A percentile compares a stretch with the other conserved stretches of the same genome.
These are phyloP conservation scores for Zancudomyces culisetae DNA, from an alignment of 371 early-diverging fungal species.

Conservation along the genomic window DNA sequence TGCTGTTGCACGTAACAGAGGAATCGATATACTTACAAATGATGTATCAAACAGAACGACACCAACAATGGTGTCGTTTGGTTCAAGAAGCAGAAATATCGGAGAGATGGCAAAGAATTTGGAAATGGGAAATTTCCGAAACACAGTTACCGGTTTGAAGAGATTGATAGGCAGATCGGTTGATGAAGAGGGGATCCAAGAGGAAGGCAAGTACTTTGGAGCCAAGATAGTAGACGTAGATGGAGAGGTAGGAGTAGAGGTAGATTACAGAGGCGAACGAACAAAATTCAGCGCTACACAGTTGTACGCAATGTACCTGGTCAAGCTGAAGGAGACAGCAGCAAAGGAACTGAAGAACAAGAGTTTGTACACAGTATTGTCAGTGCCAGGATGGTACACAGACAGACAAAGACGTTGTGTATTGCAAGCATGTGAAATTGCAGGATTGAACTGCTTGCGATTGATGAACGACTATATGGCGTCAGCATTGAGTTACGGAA, in stretches of 20 bases:
- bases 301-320: conserved; percentile 82
- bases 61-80: conserved; percentile 88
- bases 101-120: conserved; percentile 91
- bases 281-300: conserved; percentile 70
- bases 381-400: conserved; percentile 87
- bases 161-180: conserved; percentile 88
- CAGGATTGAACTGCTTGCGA: conserved; percentile 81
- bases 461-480: conserved; percentile 88
- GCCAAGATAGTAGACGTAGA: conserved; percentile 57
- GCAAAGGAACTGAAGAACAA: conserved; percentile 60
- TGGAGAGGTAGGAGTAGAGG: conserved; percentile 69
- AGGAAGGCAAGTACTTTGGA: conserved; percentile 62
- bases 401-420: conserved; percentile 83
- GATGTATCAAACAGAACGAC: conserved; percentile 93
- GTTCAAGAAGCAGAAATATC: conserved; percentile 80
- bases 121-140: conserved; percentile 88
- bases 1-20: conserved; percentile 93
- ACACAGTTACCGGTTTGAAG: conserved; percentile 86
- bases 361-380: conserved; percentile 84
- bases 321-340: conserved; percentile 79
- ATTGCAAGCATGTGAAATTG: conserved; percentile 72
- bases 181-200: conserved; percentile 57
- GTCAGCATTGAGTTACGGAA: conserved; percentile 89
- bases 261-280: conserved; percentile 57
- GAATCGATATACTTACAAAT: conserved; percentile 92